Base-by-base conservation (phyloP, 495 filamentous ascomycete species). In the Aspergillus nidulans region DNA sequence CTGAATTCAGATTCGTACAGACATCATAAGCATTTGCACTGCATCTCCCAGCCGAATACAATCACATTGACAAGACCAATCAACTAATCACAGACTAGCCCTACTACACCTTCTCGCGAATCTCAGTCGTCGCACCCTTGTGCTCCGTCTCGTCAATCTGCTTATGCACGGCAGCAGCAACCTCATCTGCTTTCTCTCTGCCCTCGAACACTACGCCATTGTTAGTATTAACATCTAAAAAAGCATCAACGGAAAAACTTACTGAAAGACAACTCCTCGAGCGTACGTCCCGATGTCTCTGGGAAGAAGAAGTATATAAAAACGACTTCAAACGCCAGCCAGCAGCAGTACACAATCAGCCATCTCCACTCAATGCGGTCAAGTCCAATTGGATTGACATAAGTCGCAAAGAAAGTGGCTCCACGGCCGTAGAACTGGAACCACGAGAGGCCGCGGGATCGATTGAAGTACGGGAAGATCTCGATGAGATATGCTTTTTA, bases 261-360 rank as follows among this genome's bases (percentile, higher is more conserved):
- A 84, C 80, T 60, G 66, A 85, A 85, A 0, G 84, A 80, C 28
- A 87, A 59, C 61, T 88, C 85, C 69, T 87, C 83, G 13, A 87
- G 68, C 1, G 83, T 86, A 12, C 82, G 70, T 12, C 77, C 79
- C 40, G 75, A 64, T 1, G 85, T 87, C 64, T 87, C 84, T 5
- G 83, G 83, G 69, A 84, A 86, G 59, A 86, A 74, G 56, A 85
- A 81, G 59, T 76, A 87, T 46, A 87, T 74, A 56, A 86, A 81
- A 16, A 69, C 45, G 15, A 80, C 68, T 53, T 86, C 83, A 46
- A 81, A 80, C 0, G 66, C 72, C 46, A 87, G 67, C 77, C 81
- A 85, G 67, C 73, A 75, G 68, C 77, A 81, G 68, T 86, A 87
- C 26, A 83, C 78, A 34, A 85, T 70, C 28, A 85, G 75, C 69